phyloP scores from a whole-genome alignment of 371 early-diverging fungal species.

The Lichtheimia ramosa region DNA sequence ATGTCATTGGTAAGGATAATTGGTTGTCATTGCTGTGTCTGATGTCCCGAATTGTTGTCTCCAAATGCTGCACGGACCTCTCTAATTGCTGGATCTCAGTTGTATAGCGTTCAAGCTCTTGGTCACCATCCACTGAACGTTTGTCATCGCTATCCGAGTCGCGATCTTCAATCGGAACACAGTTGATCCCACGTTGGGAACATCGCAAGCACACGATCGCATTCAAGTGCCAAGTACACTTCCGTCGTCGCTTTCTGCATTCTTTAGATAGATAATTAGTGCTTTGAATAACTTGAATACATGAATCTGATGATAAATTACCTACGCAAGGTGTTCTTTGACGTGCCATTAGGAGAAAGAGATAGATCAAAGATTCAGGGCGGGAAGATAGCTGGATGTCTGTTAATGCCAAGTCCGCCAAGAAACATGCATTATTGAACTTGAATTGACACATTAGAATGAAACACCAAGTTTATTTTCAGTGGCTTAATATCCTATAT shows the following conservation, averaged over 20 bases:
- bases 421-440: no score
- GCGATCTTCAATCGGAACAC: slow-evolving; percentile 5
- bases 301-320: no score
- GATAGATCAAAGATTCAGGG: no score
- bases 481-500: no score
- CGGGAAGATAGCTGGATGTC: no score
- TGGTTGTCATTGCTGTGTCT: background rate
- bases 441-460: no score
- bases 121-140: background rate
- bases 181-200: background rate
- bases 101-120: background rate
- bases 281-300: no score
- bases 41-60: background rate
- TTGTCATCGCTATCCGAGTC: slow-evolving; percentile 3
- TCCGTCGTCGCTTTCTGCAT: slow-evolving; percentile 8
- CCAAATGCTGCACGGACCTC: background rate
- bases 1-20: background rate
- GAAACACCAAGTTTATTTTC: no score
- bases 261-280: no score
- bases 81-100: background rate
- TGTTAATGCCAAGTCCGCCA: no score
- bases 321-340: no score
- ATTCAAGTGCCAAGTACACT: background rate
- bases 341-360: no score
- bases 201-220: slow-evolving; percentile 7